Percentiles rank a stretch among this genome's conserved stretches.
Evolutionary conservation across 352 stramenopile species (phyloP).

Genomic region (Phytophthora hibernalis): DNA sequence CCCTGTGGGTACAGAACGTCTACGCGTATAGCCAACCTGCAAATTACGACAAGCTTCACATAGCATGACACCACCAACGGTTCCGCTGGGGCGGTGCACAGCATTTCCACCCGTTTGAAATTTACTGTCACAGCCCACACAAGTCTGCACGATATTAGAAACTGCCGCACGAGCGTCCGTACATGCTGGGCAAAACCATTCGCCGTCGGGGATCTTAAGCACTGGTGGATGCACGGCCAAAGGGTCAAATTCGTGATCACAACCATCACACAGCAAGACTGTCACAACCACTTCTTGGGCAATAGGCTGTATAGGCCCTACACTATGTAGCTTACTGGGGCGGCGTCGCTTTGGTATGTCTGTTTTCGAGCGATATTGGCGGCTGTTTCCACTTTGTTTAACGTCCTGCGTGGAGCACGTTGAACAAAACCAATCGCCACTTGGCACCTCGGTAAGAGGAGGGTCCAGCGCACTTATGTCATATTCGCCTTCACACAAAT

Average conservation of each 20-base stretch:
- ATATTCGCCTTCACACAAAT: constrained; percentile 75
- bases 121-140: constrained; percentile 45
- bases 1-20: constrained; percentile 11
- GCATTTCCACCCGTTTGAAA: constrained; percentile 25
- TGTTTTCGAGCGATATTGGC: constrained; percentile 7
- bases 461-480: constrained; percentile 62
- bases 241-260: constrained; percentile 71
- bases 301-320: background rate
- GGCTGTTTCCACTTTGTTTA: constrained; percentile 2
- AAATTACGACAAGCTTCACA: constrained; percentile 48
- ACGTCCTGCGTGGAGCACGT: constrained; percentile 19
- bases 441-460: constrained; percentile 54
- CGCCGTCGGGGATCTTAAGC: constrained; percentile 49
- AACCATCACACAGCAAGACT: constrained; percentile 75
- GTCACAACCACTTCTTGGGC: constrained; percentile 38
- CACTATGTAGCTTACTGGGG: constrained; percentile 5
- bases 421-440: constrained; percentile 54
- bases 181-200: constrained; percentile 60
- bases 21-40: constrained; percentile 38
- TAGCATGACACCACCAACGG: constrained; percentile 35
- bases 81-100: constrained; percentile 28
- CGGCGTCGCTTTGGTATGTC: constrained; percentile 7
- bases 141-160: constrained; percentile 22
- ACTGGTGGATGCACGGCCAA: constrained; percentile 54
- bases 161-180: constrained; percentile 13